A percentile compares a stretch with the other conserved stretches of the same genome.
Conservation (phyloP, 1,284 basidiomycete genomes). For the Golubevia pallescens region DNA sequence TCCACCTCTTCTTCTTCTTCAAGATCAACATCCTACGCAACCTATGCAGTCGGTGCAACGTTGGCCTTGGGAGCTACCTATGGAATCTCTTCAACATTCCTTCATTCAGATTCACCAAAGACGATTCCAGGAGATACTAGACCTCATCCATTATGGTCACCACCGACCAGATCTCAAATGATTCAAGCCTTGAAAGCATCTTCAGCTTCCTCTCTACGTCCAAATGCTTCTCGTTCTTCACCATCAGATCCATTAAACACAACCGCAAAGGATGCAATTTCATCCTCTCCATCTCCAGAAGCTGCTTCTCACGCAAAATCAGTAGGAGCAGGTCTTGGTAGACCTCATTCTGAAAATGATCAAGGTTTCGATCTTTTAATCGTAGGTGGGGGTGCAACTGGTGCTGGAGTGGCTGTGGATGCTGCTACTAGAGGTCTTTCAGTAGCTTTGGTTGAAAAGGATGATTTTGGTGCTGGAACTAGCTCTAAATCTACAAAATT, state of each 20-base stretch:
- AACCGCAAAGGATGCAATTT: conserved; percentile 30
- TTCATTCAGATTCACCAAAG: too few relatives aligned
- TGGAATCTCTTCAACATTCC: too few relatives aligned
- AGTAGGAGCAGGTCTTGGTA: conserved; percentile 14
- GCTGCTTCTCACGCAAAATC: conserved; percentile 28
- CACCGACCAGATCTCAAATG: conserved; percentile 61
- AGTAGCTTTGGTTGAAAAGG: conserved; percentile 90
- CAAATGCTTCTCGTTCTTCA: conserved; percentile 27
- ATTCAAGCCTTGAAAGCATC: conserved; percentile 55
- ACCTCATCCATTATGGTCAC: conserved; percentile 49
- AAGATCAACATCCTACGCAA: too few relatives aligned
- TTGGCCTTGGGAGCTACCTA: too few relatives aligned
- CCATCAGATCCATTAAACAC: conserved; percentile 29
- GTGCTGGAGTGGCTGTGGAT: conserved; percentile 91
- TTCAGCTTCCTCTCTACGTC: conserved; percentile 43
- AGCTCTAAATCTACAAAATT: conserved; percentile 97
- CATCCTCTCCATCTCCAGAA: conserved; percentile 48
- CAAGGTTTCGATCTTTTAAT: conserved; percentile 74
- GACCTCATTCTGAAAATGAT: conserved; percentile 32
- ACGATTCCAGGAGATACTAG: too few relatives aligned
- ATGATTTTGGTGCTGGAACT: conserved; percentile 90
- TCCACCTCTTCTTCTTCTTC: too few relatives aligned
- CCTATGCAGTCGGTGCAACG: too few relatives aligned
- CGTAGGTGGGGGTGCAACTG: conserved; percentile 89
- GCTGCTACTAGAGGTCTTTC: conserved; percentile 88